Evolutionary conservation across 2,329 filamentous ascomycete species (phyloP).

Genomic region (Ceratocystis ficicola): DNA sequence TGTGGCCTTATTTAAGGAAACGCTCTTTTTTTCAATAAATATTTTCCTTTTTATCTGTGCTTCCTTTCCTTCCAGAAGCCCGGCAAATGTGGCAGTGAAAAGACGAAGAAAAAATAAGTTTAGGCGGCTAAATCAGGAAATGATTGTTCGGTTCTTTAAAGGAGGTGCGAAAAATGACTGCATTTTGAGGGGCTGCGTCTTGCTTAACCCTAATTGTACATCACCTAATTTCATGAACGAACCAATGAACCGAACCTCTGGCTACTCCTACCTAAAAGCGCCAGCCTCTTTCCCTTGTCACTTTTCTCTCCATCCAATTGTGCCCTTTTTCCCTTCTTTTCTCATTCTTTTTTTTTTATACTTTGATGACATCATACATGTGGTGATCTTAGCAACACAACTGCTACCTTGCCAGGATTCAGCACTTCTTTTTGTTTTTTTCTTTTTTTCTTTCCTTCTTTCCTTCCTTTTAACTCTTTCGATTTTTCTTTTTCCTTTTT

Average conservation of each 20-base stretch:
- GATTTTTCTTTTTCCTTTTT: background rate
- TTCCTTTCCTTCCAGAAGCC: background rate
- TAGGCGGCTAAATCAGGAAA: too few species aligned
- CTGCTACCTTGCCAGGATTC: background rate
- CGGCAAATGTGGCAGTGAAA: too few species aligned
- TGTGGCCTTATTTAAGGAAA: background rate
- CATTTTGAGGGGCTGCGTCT: too few species aligned
- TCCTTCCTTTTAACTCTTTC: background rate
- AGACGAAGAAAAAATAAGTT: too few species aligned
- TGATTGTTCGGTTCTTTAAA: too few species aligned
- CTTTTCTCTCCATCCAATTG: background rate
- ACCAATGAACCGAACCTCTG: too few species aligned
- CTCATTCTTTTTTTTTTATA: background rate
- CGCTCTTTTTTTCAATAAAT: background rate
- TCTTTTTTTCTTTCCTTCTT: background rate
- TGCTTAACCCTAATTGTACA: too few species aligned
- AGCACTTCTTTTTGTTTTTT: conserved; percentile 2
- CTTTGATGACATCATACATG: background rate
- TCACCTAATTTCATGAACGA: too few species aligned
- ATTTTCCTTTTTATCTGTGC: background rate
- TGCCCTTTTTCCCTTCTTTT: background rate
- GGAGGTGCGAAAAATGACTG: too few species aligned
- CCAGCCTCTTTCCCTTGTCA: background rate
- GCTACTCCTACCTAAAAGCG: too few species aligned
- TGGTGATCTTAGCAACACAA: background rate